phyloP scores from a whole-genome alignment of 176 grass and related monocot genomes.

The Cenchrus purpureus region DNA sequence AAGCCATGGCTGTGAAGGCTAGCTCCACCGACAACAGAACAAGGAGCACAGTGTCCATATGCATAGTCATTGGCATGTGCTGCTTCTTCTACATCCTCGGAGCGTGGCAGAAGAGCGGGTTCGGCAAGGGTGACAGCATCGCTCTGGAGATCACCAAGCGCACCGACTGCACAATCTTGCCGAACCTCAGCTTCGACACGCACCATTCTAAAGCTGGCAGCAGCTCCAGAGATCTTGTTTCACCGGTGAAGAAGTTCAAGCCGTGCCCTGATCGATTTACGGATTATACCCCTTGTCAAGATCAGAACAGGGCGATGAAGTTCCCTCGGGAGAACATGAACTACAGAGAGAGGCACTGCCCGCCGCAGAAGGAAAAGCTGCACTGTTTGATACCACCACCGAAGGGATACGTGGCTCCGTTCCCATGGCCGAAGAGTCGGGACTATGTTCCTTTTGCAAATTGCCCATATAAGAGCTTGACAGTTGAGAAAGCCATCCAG shows the following conservation, averaged over 20 bases:
- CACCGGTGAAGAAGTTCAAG: slow-evolving; percentile 65
- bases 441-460: slow-evolving; percentile 92
- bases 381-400: slow-evolving; percentile 82
- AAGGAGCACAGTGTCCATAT: slow-evolving; percentile 66
- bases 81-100: slow-evolving; percentile 96
- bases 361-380: slow-evolving; percentile 74
- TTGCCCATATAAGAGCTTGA: slow-evolving; percentile 94
- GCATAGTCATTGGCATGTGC: slow-evolving; percentile 85
- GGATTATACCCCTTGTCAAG: slow-evolving; percentile 88
- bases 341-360: slow-evolving; percentile 92
- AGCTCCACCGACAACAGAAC: slow-evolving; percentile 71
- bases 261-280: slow-evolving; percentile 61
- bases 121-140: slow-evolving; percentile 92
- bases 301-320: slow-evolving; percentile 85
- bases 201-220: slow-evolving; percentile 54
- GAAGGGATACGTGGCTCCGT: slow-evolving; percentile 81
- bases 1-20: slow-evolving; percentile 70
- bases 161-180: slow-evolving; percentile 81
- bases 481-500: slow-evolving; percentile 93
- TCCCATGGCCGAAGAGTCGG: slow-evolving; percentile 90
- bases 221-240: slow-evolving; percentile 33
- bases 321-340: slow-evolving; percentile 93
- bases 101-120: slow-evolving; percentile 94
- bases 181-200: slow-evolving; percentile 74
- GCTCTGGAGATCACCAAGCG: slow-evolving; percentile 86